Evolutionary conservation across 768 basidiomycete species (phyloP).

Genomic region (Boletus rufocinnamomeus): DNA sequence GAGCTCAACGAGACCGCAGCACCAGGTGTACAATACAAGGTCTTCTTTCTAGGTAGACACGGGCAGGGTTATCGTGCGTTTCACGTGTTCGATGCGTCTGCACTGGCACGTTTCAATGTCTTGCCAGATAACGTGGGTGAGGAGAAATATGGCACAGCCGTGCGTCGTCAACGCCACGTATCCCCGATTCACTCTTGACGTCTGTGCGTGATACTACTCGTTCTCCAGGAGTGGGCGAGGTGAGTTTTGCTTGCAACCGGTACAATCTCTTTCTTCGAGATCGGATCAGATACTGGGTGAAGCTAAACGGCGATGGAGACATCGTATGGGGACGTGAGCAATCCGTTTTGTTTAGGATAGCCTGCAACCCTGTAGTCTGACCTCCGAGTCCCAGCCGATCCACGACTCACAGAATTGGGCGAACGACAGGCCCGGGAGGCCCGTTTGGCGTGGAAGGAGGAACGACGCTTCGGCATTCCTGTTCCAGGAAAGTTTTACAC

Average conservation of each 20-base stretch:
- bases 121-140: constrained; percentile 62
- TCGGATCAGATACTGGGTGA: constrained; percentile 53
- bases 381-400: constrained; percentile 17
- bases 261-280: background rate
- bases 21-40: constrained; percentile 42
- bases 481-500: background rate
- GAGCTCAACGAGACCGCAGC: constrained; percentile 30
- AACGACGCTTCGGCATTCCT: background rate
- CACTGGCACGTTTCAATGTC: background rate
- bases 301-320: constrained; percentile 59
- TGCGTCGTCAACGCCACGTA: constrained; percentile 9
- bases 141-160: constrained; percentile 55
- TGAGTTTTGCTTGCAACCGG: constrained; percentile 32
- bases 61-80: constrained; percentile 44
- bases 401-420: constrained; percentile 56
- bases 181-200: background rate
- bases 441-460: background rate
- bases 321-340: constrained; percentile 55
- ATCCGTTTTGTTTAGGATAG: background rate
- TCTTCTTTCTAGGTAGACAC: constrained; percentile 63
- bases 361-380: background rate
- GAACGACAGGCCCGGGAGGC: constrained; percentile 43
- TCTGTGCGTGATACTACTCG: background rate
- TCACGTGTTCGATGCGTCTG: background rate
- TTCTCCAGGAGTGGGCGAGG: constrained; percentile 54